Evolutionary conservation across 805 yeast species (phyloP).

Genomic region (Lachancea dasiensis): DNA sequence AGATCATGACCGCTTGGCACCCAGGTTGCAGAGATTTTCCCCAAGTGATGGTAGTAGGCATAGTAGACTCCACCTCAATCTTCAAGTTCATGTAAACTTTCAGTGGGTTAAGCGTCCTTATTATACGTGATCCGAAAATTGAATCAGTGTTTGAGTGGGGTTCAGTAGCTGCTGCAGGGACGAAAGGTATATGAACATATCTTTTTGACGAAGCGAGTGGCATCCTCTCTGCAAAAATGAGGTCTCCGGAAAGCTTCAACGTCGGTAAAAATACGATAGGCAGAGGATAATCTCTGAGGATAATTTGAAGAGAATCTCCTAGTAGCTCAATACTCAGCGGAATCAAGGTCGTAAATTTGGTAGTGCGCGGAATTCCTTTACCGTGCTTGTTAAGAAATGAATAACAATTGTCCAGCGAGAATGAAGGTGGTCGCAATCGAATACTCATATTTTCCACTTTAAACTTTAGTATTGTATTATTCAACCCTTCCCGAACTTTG

Average conservation of each 20-base stretch:
- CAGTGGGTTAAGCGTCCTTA: conserved; percentile 59
- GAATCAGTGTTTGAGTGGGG: conserved; percentile 37
- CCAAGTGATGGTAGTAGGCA: conserved; percentile 55
- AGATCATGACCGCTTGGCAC: conserved; percentile 52
- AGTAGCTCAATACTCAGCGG: conserved; percentile 44
- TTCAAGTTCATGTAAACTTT: conserved; percentile 48
- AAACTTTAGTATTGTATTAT: conserved; percentile 26
- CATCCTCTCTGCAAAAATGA: conserved; percentile 55
- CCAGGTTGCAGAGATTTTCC: conserved; percentile 59
- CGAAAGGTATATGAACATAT: conserved; percentile 50
- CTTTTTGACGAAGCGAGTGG: conserved; percentile 40
- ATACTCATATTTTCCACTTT: conserved; percentile 21
- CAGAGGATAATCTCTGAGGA: conserved; percentile 49
- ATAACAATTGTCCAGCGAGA: conserved; percentile 22
- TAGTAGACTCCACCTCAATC: conserved; percentile 39
- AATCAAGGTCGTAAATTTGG: conserved; percentile 47
- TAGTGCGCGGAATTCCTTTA: conserved; percentile 48
- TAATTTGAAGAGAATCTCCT: conserved; percentile 39
- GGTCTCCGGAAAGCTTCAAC: conserved; percentile 39
- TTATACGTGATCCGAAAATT: conserved; percentile 51
- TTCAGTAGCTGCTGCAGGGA: conserved; percentile 39
- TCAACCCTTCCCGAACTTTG: conserved; percentile 16
- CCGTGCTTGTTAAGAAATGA: conserved; percentile 38
- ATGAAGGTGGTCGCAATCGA: conserved; percentile 29
- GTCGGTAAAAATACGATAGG: conserved; percentile 48